These are phyloP conservation scores for Ceratocystis cubensis DNA, from an alignment of 2,329 filamentous ascomycete species.

Conservation along the genomic window DNA sequence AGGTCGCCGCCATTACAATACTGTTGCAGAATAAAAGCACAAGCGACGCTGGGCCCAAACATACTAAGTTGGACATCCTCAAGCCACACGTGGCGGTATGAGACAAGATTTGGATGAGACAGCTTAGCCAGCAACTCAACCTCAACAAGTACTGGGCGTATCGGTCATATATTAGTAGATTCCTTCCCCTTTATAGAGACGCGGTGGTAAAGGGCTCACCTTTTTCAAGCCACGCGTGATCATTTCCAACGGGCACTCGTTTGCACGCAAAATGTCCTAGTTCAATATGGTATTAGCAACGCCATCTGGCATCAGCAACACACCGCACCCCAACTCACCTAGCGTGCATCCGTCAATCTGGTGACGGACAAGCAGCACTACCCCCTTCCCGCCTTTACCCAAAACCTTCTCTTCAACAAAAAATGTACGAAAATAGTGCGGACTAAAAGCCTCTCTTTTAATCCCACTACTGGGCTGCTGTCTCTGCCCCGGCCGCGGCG, in stretches of 20 bases:
- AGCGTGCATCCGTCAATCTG: conserved; percentile 78
- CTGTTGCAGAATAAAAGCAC: conserved; percentile 92
- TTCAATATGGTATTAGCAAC: background rate
- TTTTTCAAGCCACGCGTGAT: conserved; percentile 91
- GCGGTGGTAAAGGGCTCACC: conserved; percentile 26
- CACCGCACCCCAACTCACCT: conserved; percentile 29
- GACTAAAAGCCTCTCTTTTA: conserved; percentile 74
- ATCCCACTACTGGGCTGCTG: conserved; percentile 49
- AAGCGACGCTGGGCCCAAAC: conserved; percentile 85
- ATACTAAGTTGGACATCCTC: conserved; percentile 73
- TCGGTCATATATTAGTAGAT: background rate
- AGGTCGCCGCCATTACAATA: conserved; percentile 93
- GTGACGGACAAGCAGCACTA: conserved; percentile 87
- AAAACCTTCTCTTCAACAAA: conserved; percentile 82
- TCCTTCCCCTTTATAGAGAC: background rate
- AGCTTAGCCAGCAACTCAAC: conserved; percentile 86
- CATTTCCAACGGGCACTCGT: conserved; percentile 85
- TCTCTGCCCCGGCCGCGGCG: background rate
- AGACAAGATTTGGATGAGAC: conserved; percentile 88
- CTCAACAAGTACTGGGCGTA: conserved; percentile 55
- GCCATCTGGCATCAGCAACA: background rate
- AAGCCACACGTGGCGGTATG: conserved; percentile 94
- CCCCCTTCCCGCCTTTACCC: conserved; percentile 83
- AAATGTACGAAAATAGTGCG: conserved; percentile 83
- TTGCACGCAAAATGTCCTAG: conserved; percentile 82